Base-by-base conservation (phyloP, 2,329 filamentous ascomycete species). In the Monilinia polystroma region DNA sequence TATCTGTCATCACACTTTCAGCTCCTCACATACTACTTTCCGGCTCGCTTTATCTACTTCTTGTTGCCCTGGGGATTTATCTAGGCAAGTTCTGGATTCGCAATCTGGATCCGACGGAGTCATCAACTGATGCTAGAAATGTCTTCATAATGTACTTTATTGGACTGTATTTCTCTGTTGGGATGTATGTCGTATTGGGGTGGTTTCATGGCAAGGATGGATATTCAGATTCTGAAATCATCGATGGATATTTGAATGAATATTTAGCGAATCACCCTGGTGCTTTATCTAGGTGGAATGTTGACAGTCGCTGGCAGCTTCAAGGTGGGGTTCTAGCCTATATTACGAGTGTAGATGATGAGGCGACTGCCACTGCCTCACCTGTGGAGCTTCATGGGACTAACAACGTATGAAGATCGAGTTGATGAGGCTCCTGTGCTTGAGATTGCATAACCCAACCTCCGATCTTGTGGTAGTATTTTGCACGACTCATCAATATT, bases 81-180 rank as follows among this genome's bases (percentile, higher is more conserved):
- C 43, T 60, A 8, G 57, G 43, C 4, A 5, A 60, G 1, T 60
- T 35, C n/a, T 60, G 43, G 57, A 23, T 35, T 32, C 26, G 6
- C 41, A 11, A 18, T 1, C 20, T 60, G 10, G 29, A 60, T 35
- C 2, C 23, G 16, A 38, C 7, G 2, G 29, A 51, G 47, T 3
- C 11, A 18, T 32, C 26, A 35, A n/a, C 57, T 0, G 57, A 60
- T 35, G 43, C 57, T n/a, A 60, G 18, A 60, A 60, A 35, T 60
- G 57, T 49, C 26, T 47, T 47, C 18, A 47, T 20, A 47, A 47
- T 47, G 43, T 47, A 18, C 16, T 47, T 47, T 6, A 47, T 47
- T 4, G 18, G 43, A 16, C 18, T 47, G 43, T 18, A 18, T 14
- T 20, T 47, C 14, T 47, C 16, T 20, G 43, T 16, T 47, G 16